Evolutionary conservation across 1,284 basidiomycete species (phyloP), one percentile per base, ranked within the genome.

Genomic region (Lignosus rhinocerotis): DNA sequence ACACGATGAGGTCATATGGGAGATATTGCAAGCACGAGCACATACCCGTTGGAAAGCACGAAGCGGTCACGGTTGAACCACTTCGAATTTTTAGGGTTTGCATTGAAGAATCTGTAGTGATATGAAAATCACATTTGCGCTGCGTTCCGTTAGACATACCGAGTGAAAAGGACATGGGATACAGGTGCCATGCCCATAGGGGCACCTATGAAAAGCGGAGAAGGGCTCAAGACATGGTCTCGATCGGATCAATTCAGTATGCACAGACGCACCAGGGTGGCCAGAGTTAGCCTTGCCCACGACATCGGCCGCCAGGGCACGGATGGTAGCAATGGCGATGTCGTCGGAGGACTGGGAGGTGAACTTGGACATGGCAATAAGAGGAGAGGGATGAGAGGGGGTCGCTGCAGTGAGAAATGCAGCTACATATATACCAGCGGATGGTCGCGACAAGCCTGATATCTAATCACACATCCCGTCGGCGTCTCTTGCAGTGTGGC

Each of bases 31-130:
- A 11, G 21, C 32, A 16, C 11, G 54, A 9, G 14, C 54, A 66
- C 80, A 60, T 61, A 88, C 88, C 91, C 91, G 66, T 92, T 93
- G 61, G 90, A 94, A 61, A 94, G 84, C 60, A 94, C 92, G 67
- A 93, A 94, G 70, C 87, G 84, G 80, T 96, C 93, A 59, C 93
- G 88, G 78, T 94, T 94, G 77, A 88, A 90, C 94, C 94, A 97
- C 74, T 93, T 88, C 53, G 93, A 87, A 79, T 83, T 89, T 76
- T 88, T 88, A 59, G 94, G 90, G 80, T 94, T 96, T 69, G 87
- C 86, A 66, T 88, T 92, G 78, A 96, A 75, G 81, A 93, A 92
- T 44, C 91, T 92, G 54, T 34, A 44, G 32, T 14, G 53, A 39
- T 16, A 47, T 61, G 47, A 59, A 10, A 10, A 33, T 32, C 36